These are phyloP conservation scores for Vitis cinerea DNA, from an alignment of 164 flowering plant genomes.

Conservation along the genomic window DNA sequence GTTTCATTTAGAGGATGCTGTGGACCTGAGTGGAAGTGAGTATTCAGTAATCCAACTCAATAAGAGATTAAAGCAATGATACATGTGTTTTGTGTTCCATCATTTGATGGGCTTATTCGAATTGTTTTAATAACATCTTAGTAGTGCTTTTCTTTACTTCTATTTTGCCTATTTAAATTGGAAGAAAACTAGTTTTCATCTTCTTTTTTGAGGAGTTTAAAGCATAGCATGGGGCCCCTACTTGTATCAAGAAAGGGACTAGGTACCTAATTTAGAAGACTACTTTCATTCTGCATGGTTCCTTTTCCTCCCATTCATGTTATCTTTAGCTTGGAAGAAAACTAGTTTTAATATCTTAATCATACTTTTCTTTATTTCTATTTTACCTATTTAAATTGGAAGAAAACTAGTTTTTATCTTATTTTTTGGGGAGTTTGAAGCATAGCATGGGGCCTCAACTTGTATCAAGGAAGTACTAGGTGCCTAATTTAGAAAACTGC, in stretches of 20 bases:
- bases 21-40: conserved; percentile 51
- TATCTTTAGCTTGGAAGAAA: background rate
- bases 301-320: background rate
- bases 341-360: background rate
- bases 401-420: background rate
- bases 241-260: background rate
- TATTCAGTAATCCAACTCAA: conserved; percentile 6
- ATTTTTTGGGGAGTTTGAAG: background rate
- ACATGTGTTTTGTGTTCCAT: background rate
- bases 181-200: background rate
- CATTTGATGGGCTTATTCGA: background rate
- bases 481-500: no score
- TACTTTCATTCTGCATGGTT: no score
- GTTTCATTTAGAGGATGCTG: conserved; percentile 46
- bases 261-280: no score
- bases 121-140: background rate
- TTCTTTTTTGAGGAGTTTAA: background rate
- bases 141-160: background rate
- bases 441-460: background rate
- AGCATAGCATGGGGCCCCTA: background rate
- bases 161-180: background rate
- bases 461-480: background rate
- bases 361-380: background rate
- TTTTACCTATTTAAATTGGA: background rate
- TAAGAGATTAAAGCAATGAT: no score